A percentile compares a stretch with the other conserved stretches of the same genome.
Conservation (phyloP, 1,139 yeast genomes). For the Blastobotrys arbuscula region DNA sequence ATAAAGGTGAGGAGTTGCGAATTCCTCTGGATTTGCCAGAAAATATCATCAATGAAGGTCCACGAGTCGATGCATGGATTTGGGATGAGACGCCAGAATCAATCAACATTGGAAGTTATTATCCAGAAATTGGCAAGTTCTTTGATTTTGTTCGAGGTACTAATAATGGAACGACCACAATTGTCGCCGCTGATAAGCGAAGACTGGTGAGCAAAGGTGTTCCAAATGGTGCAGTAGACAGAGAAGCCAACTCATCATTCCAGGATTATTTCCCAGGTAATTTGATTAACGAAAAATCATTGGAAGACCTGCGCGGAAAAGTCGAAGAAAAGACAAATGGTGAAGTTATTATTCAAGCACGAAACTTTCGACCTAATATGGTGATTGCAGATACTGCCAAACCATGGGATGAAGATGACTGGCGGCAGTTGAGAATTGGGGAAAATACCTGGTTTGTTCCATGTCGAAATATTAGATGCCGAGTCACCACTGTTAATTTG, state of each 20-base stretch:
- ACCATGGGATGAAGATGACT: constrained; percentile 38
- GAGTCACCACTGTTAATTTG: constrained; percentile 38
- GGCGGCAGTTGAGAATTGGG: constrained; percentile 32
- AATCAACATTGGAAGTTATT: constrained; percentile 14
- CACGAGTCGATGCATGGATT: constrained; percentile 14
- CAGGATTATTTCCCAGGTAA: constrained; percentile 44
- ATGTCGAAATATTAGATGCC: constrained; percentile 38
- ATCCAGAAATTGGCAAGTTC: constrained; percentile 18
- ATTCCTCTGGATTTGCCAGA: constrained; percentile 28
- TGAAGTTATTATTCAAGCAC: constrained; percentile 21
- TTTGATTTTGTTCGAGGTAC: constrained; percentile 17
- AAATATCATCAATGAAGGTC: constrained; percentile 4
- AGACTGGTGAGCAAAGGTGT: constrained; percentile 32
- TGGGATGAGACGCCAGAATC: constrained; percentile 19
- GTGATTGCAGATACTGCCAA: constrained; percentile 31
- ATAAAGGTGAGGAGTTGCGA: constrained; percentile 18
- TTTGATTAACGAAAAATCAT: constrained; percentile 34
- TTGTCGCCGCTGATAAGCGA: constrained; percentile 34
- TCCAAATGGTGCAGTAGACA: constrained; percentile 1
- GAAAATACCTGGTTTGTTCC: constrained; percentile 31
- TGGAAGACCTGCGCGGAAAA: constrained; percentile 30
- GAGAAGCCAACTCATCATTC: constrained; percentile 29
- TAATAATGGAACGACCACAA: constrained; percentile 25
- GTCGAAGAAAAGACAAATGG: constrained; percentile 22
- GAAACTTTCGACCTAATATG: constrained; percentile 41